phyloP scores from a whole-genome alignment of 441 rosid genomes.

The Pelargonium myrrhifolium region DNA sequence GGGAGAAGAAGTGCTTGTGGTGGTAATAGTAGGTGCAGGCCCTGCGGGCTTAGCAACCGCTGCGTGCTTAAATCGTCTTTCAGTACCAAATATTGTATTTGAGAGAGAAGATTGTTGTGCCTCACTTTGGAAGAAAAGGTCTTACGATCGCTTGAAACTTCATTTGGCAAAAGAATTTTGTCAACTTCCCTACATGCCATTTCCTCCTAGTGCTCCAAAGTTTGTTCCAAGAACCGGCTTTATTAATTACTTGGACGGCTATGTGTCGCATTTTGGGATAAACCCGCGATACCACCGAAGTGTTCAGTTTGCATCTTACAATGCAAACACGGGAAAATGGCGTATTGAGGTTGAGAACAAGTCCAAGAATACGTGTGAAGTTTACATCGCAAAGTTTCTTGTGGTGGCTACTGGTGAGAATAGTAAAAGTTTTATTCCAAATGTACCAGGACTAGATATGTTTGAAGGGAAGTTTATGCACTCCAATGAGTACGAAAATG shows the following conservation, averaged over 20 bases:
- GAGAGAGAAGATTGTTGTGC: slow-evolving; percentile 55
- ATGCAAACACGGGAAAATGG: slow-evolving; percentile 33
- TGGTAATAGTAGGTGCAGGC: slow-evolving; percentile 53
- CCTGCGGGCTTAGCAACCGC: slow-evolving; percentile 59
- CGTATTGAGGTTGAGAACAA: slow-evolving; percentile 24
- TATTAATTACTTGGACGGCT: slow-evolving; percentile 39
- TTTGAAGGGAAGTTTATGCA: slow-evolving; percentile 45
- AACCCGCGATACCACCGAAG: slow-evolving; percentile 27
- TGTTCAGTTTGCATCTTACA: slow-evolving; percentile 25
- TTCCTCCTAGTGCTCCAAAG: slow-evolving; percentile 32
- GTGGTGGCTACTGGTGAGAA: slow-evolving; percentile 54
- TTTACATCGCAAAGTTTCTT: slow-evolving; percentile 33
- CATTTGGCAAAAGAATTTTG: slow-evolving; percentile 53
- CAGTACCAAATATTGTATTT: slow-evolving; percentile 39
- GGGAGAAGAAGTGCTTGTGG: slow-evolving; percentile 19
- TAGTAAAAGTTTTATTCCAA: slow-evolving; percentile 32
- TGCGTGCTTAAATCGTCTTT: slow-evolving; percentile 37
- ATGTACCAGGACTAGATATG: slow-evolving; percentile 33
- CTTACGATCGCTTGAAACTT: slow-evolving; percentile 49
- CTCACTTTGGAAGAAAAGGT: slow-evolving; percentile 45
- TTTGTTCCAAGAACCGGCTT: slow-evolving; percentile 38
- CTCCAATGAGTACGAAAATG: slow-evolving; percentile 40
- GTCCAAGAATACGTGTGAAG: slow-evolving; percentile 13
- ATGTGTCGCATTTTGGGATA: slow-evolving; percentile 35
- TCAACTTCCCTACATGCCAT: slow-evolving; percentile 43